Percentiles rank a stretch among this genome's conserved stretches.
Conservation (phyloP, 2,329 filamentous ascomycete species). For the Nemania diffusa region DNA sequence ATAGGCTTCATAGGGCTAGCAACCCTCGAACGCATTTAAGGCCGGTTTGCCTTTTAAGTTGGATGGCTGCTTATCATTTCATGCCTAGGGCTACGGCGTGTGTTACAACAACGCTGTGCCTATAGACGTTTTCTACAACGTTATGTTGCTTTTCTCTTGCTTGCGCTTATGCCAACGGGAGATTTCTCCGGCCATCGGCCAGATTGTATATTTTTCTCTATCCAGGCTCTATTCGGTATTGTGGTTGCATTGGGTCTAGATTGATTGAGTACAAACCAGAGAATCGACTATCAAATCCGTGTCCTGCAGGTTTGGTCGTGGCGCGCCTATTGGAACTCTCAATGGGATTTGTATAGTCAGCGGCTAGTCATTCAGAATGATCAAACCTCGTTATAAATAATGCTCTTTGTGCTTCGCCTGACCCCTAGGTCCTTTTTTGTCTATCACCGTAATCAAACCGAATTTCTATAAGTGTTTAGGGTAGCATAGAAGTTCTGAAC, state of each 20-base stretch:
- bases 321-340: slow-evolving; percentile 9
- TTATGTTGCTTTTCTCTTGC: slow-evolving; percentile 9
- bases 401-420: not conserved
- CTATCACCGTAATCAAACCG: too few relatives aligned
- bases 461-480: too few relatives aligned
- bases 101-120: slow-evolving; percentile 11
- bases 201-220: slow-evolving; percentile 27
- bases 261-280: slow-evolving; percentile 31
- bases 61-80: slow-evolving; percentile 19
- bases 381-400: slow-evolving; percentile 18
- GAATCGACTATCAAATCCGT: slow-evolving; percentile 13
- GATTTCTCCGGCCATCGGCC: slow-evolving; percentile 10
- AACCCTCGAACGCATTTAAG: not conserved
- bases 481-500: not conserved
- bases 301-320: not conserved
- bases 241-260: slow-evolving; percentile 36
- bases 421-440: not conserved
- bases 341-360: slow-evolving; percentile 22
- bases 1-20: slow-evolving; percentile 27
- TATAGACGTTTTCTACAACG: slow-evolving; percentile 18
- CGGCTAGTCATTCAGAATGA: slow-evolving; percentile 23
- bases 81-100: not conserved
- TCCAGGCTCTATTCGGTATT: slow-evolving; percentile 26
- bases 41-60: not conserved
- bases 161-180: not conserved